Percentiles rank a stretch among this genome's conserved stretches.
These are phyloP conservation scores for Beverwykella pulmonaria DNA, from an alignment of 495 filamentous ascomycete genomes.

Conservation along the genomic window DNA sequence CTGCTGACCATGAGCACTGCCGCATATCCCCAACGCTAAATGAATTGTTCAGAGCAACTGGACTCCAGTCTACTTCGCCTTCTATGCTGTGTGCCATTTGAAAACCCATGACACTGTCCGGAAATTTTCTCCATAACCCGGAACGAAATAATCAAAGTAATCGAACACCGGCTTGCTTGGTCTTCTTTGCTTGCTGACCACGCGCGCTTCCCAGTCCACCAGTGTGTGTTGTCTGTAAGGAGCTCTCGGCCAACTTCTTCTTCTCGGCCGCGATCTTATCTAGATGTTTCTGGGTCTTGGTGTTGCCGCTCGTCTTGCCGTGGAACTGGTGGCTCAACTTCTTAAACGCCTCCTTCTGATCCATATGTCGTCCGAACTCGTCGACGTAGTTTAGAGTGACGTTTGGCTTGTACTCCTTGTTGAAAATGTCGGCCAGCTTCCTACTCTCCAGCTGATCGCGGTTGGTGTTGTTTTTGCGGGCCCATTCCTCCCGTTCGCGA, in stretches of 20 bases:
- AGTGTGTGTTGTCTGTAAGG: constrained; percentile 77
- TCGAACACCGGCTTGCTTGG: constrained; percentile 86
- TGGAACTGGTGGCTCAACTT: constrained; percentile 96
- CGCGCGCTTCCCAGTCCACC: constrained; percentile 81
- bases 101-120: too few relatives aligned
- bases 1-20: too few relatives aligned
- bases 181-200: constrained; percentile 74
- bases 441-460: constrained; percentile 81
- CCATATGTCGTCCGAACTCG: constrained; percentile 79
- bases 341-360: constrained; percentile 95
- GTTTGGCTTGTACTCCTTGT: constrained; percentile 82
- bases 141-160: not conserved
- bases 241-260: constrained; percentile 76
- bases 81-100: too few relatives aligned
- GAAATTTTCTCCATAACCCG: too few relatives aligned
- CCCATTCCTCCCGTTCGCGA: constrained; percentile 87
- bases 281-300: constrained; percentile 94
- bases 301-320: constrained; percentile 94
- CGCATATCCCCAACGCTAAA: not conserved
- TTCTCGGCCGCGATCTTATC: constrained; percentile 98
- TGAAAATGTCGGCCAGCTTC: constrained; percentile 80
- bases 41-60: constrained; percentile 42
- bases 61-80: constrained; percentile 85
- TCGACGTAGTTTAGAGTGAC: constrained; percentile 90
- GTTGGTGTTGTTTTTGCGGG: constrained; percentile 79